Evolutionary conservation across 2,329 filamentous ascomycete species (phyloP).

Genomic region (Penicillium oxalicum): DNA sequence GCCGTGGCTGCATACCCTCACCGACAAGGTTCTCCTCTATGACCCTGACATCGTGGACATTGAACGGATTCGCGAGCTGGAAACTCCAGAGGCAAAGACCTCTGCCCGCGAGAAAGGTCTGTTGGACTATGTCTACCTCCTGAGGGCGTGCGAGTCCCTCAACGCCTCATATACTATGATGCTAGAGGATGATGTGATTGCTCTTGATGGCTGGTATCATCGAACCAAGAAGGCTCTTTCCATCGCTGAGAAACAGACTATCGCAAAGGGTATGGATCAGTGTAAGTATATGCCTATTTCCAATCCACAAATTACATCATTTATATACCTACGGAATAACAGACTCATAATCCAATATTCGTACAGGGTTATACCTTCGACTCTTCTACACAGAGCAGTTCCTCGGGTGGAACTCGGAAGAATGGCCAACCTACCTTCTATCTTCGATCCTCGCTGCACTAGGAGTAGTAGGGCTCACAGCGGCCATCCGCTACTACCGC

Average conservation of each 20-base stretch:
- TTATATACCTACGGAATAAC: no score
- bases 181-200: constrained; percentile 45
- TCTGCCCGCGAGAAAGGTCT: constrained; percentile 35
- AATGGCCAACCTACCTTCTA: constrained; percentile 35
- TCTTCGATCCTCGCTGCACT: constrained; percentile 24
- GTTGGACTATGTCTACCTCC: constrained; percentile 41
- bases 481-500: constrained; percentile 3
- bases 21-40: constrained; percentile 41
- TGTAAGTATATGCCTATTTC: no score
- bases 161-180: constrained; percentile 41
- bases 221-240: constrained; percentile 35
- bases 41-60: constrained; percentile 12
- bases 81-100: constrained; percentile 12
- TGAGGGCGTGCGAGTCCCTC: constrained; percentile 36
- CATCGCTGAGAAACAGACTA: constrained; percentile 19
- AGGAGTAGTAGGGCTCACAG: constrained; percentile 1
- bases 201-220: constrained; percentile 43
- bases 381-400: constrained; percentile 45
- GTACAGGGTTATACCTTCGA: constrained; percentile 39
- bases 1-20: constrained; percentile 37
- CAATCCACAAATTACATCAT: neutral
- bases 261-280: constrained; percentile 11
- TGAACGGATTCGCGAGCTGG: constrained; percentile 2
- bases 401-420: constrained; percentile 42
- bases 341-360: neutral